Evolutionary conservation across 2,329 filamentous ascomycete genomes (phyloP).

Genomic region (Aspergillus brunneoviolaceus): DNA sequence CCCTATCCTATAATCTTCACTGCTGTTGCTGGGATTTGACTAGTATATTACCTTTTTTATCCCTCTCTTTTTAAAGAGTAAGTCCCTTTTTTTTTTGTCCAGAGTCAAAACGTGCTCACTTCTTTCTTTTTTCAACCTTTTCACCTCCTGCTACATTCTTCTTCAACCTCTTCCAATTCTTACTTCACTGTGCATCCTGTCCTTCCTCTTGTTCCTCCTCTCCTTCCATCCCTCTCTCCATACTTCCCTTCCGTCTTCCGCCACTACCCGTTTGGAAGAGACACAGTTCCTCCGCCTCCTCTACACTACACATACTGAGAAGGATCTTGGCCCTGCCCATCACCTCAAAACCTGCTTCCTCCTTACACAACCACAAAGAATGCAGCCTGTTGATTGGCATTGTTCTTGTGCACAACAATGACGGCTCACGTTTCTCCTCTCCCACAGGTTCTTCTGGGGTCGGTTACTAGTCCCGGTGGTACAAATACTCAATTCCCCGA

Average conservation of each 20-base stretch:
- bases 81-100: constrained; percentile 1
- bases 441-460: constrained; percentile 29
- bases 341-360: background rate
- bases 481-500: constrained; percentile 21
- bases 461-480: constrained; percentile 20
- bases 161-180: constrained; percentile 3
- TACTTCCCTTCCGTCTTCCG: constrained; percentile 1
- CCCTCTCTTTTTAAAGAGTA: constrained; percentile 5
- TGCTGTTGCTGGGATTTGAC: background rate
- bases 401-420: constrained; percentile 29
- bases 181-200: background rate
- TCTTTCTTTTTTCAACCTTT: constrained; percentile 4
- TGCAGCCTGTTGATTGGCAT: constrained; percentile 15
- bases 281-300: background rate
- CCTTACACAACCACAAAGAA: constrained; percentile 13
- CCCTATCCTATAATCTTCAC: constrained; percentile 4
- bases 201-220: background rate
- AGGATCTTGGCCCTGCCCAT: too few relatives aligned
- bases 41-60: constrained; percentile 11
- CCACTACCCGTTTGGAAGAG: background rate
- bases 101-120: constrained; percentile 4
- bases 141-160: constrained; percentile 2
- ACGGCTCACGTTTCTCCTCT: constrained; percentile 31
- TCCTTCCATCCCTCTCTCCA: background rate
- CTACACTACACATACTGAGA: too few relatives aligned